Evolutionary conservation across 768 basidiomycete species (phyloP).

Genomic region (Peribolospora baueri): DNA sequence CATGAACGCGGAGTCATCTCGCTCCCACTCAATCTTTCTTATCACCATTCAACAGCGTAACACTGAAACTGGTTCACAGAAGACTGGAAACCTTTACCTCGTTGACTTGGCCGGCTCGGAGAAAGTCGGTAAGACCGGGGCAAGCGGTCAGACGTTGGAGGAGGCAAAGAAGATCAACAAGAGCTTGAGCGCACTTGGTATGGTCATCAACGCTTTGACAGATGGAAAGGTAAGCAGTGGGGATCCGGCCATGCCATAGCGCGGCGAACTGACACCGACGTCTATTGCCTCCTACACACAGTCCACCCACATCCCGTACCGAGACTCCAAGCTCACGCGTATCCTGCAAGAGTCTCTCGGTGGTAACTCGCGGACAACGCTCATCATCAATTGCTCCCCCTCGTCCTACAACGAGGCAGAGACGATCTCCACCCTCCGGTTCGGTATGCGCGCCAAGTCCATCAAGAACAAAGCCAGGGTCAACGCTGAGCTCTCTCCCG

Average conservation of each 20-base stretch:
- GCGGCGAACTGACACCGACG: neutral
- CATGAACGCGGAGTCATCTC: constrained; percentile 98
- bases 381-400: constrained; percentile 99
- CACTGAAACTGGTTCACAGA: constrained; percentile 81
- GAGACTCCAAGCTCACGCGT: constrained; percentile 95
- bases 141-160: constrained; percentile 92
- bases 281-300: constrained; percentile 17
- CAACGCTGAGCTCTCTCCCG: constrained; percentile 86
- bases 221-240: constrained; percentile 55
- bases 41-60: constrained; percentile 93
- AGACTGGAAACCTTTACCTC: constrained; percentile 87
- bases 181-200: constrained; percentile 82
- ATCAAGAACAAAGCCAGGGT: constrained; percentile 99
- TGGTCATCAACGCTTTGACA: constrained; percentile 97
- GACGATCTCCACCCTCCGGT: constrained; percentile 86
- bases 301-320: constrained; percentile 93
- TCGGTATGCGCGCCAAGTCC: constrained; percentile 99
- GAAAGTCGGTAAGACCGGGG: constrained; percentile 98
- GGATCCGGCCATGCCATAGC: neutral
- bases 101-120: constrained; percentile 97
- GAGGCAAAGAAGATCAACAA: constrained; percentile 99
- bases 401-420: constrained; percentile 92
- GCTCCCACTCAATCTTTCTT: constrained; percentile 95
- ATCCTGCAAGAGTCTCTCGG: constrained; percentile 96
- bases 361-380: constrained; percentile 79